Evolutionary conservation across 164 flowering plant genomes (phyloP).

Genomic region (Stephania yunnanensis): DNA sequence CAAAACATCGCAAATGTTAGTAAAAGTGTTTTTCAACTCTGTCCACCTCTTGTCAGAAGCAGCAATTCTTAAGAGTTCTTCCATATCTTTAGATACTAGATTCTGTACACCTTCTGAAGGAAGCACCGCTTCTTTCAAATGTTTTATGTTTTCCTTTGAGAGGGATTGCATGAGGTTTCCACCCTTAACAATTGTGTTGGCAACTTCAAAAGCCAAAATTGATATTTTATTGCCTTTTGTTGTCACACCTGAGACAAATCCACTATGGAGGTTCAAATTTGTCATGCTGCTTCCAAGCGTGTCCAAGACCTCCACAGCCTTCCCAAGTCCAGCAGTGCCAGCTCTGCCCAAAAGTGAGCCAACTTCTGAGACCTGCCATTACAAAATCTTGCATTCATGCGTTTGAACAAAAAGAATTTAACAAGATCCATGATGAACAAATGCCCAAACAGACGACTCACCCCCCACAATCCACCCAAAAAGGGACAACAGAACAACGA

Average conservation of each 20-base stretch:
- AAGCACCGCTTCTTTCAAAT: constrained; percentile 66
- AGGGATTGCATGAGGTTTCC: constrained; percentile 80
- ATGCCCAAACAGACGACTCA: background rate
- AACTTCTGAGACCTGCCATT: constrained; percentile 64
- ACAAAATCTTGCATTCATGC: background rate
- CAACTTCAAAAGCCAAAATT: constrained; percentile 88
- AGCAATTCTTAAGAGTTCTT: constrained; percentile 71
- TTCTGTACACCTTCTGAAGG: constrained; percentile 78
- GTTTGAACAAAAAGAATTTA: background rate
- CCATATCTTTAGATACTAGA: constrained; percentile 66
- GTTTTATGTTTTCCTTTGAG: constrained; percentile 59
- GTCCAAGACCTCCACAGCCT: constrained; percentile 86
- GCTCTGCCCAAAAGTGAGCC: constrained; percentile 76
- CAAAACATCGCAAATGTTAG: background rate
- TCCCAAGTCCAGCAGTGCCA: constrained; percentile 78
- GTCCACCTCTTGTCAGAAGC: constrained; percentile 86
- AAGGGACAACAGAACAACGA: background rate
- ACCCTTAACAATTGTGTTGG: constrained; percentile 85
- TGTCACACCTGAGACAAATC: constrained; percentile 65
- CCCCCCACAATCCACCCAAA: background rate
- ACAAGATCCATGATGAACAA: background rate
- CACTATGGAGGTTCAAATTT: constrained; percentile 49
- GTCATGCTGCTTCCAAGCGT: constrained; percentile 95
- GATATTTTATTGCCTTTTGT: constrained; percentile 73
- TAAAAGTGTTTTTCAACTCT: background rate